Evolutionary conservation across 306 rosid genomes (phyloP).

Genomic region (Psophocarpus tetragonolobus): DNA sequence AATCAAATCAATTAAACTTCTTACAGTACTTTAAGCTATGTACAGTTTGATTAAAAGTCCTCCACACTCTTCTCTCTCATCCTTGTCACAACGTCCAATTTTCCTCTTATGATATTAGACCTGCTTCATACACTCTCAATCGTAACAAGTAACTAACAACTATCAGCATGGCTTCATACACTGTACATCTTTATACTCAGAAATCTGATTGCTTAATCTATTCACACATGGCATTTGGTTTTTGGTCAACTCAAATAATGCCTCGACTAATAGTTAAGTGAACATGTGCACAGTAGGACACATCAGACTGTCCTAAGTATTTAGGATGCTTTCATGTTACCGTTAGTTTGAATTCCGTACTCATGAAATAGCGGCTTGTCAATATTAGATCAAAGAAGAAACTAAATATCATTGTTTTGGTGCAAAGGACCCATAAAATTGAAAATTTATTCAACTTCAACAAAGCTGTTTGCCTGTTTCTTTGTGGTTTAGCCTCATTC

Average conservation of each 20-base stretch:
- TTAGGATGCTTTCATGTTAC: background rate
- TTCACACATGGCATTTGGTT: background rate
- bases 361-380: background rate
- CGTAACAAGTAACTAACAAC: background rate
- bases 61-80: background rate
- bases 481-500: conserved; percentile 19
- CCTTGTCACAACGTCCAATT: background rate
- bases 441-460: background rate
- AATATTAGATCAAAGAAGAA: background rate
- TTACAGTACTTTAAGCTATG: too few species aligned
- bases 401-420: background rate
- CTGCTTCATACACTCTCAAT: background rate
- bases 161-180: background rate
- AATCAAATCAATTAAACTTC: too few species aligned
- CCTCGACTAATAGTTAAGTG: background rate
- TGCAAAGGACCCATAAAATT: conserved; percentile 5
- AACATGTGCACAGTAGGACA: background rate
- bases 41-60: too few species aligned
- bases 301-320: background rate
- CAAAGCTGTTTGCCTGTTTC: conserved; percentile 15
- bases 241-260: background rate
- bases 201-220: background rate
- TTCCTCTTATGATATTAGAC: background rate
- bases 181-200: background rate
- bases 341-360: background rate